Evolutionary conservation across 2,329 filamentous ascomycete genomes (phyloP).

Genomic region (Alternaria longipes): DNA sequence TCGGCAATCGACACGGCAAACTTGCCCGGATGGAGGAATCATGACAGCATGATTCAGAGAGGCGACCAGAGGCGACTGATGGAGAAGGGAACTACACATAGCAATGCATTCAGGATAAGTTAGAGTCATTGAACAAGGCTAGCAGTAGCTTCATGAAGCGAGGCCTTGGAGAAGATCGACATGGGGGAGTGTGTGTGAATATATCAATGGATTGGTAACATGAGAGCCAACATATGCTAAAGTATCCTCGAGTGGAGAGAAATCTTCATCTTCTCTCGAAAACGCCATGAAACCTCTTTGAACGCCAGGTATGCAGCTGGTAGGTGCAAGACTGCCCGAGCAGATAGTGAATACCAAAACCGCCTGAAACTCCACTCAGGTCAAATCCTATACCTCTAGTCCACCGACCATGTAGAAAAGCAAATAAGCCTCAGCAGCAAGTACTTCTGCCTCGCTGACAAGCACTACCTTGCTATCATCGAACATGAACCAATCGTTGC

Average conservation of each 20-base stretch:
- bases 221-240: neutral
- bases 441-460: slow-evolving; percentile 83
- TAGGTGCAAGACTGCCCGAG: neutral
- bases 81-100: neutral
- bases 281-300: neutral
- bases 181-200: neutral
- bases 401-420: slow-evolving; percentile 73
- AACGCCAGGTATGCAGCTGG: neutral
- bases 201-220: neutral
- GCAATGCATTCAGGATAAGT: neutral
- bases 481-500: slow-evolving; percentile 91
- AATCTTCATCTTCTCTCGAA: neutral
- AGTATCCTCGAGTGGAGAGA: neutral
- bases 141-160: neutral
- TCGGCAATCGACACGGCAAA: neutral
- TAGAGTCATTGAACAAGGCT: neutral
- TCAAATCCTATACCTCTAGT: slow-evolving; percentile 36
- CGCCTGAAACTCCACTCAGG: neutral
- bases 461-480: slow-evolving; percentile 93
- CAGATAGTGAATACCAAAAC: neutral
- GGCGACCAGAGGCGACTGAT: neutral
- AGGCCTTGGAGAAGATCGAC: neutral
- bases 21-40: neutral
- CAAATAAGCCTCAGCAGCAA: slow-evolving; percentile 86
- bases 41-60: neutral